Evolutionary conservation across 352 stramenopile species (phyloP).

Genomic region (Globisporangium parvum): DNA sequence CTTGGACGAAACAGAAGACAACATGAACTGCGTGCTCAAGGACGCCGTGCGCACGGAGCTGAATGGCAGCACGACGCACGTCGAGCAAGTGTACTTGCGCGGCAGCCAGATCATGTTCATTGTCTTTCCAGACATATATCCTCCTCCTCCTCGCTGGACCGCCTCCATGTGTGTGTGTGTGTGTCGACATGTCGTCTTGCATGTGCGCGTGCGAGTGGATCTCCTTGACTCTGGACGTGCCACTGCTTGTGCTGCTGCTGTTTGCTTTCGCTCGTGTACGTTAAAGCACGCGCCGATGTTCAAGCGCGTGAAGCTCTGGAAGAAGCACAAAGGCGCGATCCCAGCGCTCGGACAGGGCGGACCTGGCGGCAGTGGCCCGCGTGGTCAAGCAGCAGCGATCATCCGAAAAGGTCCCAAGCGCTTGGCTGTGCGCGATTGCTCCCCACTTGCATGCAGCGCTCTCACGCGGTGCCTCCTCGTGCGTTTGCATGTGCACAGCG

Average conservation of each 20-base stretch:
- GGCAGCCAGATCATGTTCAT: conserved; percentile 87
- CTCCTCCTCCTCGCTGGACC: conserved; percentile 19
- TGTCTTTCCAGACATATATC: conserved; percentile 88
- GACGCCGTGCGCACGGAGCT: conserved; percentile 80
- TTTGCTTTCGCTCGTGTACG: conserved; percentile 33
- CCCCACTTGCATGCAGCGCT: not conserved
- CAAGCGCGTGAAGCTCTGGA: conserved; percentile 85
- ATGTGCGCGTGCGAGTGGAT: conserved; percentile 21
- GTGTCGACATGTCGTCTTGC: not conserved
- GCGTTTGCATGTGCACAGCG: conserved; percentile 16
- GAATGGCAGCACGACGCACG: conserved; percentile 69
- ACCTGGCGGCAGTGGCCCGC: conserved; percentile 41
- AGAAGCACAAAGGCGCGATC: conserved; percentile 81
- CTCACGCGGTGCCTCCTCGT: not conserved
- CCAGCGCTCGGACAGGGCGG: conserved; percentile 66
- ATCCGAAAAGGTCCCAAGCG: conserved; percentile 59
- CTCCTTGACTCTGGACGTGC: conserved; percentile 19
- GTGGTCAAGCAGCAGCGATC: conserved; percentile 73
- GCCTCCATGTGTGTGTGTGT: not conserved
- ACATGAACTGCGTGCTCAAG: conserved; percentile 89
- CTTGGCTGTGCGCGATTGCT: not conserved
- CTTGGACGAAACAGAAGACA: conserved; percentile 86
- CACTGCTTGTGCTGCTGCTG: not conserved
- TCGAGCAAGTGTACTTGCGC: conserved; percentile 82
- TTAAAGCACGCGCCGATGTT: conserved; percentile 87